A percentile compares a stretch with the other conserved stretches of the same genome.
phyloP scores from a whole-genome alignment of 495 filamentous ascomycete genomes.

The Glarea lozoyensis region DNA sequence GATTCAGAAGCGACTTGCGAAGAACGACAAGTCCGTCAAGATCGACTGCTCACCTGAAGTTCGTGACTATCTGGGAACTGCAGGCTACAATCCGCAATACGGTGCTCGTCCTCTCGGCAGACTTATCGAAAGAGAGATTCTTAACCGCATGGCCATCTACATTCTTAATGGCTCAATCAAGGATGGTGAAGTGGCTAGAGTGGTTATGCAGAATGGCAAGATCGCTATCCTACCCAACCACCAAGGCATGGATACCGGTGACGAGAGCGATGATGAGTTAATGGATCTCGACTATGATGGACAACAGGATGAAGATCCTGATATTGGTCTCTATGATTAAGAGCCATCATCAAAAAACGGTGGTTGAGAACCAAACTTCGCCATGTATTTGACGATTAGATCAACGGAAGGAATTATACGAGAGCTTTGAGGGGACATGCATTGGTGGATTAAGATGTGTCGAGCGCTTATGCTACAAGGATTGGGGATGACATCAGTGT shows the following conservation, averaged over 20 bases:
- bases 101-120: conserved; percentile 81
- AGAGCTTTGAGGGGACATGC: no score
- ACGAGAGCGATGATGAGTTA: conserved; percentile 38
- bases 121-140: conserved; percentile 90
- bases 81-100: conserved; percentile 90
- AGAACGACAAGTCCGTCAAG: conserved; percentile 71
- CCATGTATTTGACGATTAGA: no score
- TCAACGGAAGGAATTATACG: no score
- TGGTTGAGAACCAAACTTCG: no score
- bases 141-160: conserved; percentile 85
- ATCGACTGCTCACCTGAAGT: conserved; percentile 73
- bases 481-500: no score
- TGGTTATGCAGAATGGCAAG: conserved; percentile 57
- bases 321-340: conserved; percentile 21
- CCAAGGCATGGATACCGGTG: conserved; percentile 28
- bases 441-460: no score
- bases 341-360: background rate
- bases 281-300: conserved; percentile 48
- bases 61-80: conserved; percentile 79
- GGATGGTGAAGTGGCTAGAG: conserved; percentile 75
- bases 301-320: conserved; percentile 18
- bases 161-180: conserved; percentile 75
- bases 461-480: no score
- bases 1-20: conserved; percentile 77
- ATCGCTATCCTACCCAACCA: conserved; percentile 81